These are phyloP conservation scores for Flammula alnicola DNA, from an alignment of 1,284 basidiomycete species.

Conservation along the genomic window DNA sequence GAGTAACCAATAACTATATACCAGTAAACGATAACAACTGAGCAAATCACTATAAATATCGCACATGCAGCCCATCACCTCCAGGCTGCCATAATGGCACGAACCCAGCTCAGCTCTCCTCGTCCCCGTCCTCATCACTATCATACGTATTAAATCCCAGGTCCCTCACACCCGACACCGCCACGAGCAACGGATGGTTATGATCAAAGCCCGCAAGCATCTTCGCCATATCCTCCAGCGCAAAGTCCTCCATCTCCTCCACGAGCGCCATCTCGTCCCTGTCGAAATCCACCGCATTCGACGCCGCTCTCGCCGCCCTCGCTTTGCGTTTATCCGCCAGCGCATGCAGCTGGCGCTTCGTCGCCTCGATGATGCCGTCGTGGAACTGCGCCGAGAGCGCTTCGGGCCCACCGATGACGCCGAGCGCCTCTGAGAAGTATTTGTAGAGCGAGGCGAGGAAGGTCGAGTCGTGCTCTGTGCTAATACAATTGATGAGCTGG, in stretches of 20 bases:
- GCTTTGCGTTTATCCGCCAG: constrained; percentile 69
- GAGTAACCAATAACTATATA: too few species aligned
- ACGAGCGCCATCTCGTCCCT: constrained; percentile 69
- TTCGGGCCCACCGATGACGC: constrained; percentile 60
- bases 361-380: constrained; percentile 62
- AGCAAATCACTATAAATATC: too few species aligned
- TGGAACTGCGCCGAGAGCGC: constrained; percentile 57
- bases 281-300: constrained; percentile 47
- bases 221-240: constrained; percentile 74
- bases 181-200: constrained; percentile 66
- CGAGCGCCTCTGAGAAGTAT: constrained; percentile 70
- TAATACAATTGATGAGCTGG: constrained; percentile 69
- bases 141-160: constrained; percentile 60
- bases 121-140: constrained; percentile 47
- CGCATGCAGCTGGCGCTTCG: constrained; percentile 67
- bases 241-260: constrained; percentile 78
- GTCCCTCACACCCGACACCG: constrained; percentile 71
- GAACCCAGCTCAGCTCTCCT: too few species aligned
- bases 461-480: constrained; percentile 69
- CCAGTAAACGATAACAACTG: too few species aligned
- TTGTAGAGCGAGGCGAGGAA: constrained; percentile 81
- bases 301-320: constrained; percentile 41
- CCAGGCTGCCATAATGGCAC: too few species aligned
- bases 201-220: constrained; percentile 57
- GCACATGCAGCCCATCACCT: too few species aligned